Evolutionary conservation across 2,329 filamentous ascomycete genomes (phyloP).

Genomic region (Dothistroma pini): DNA sequence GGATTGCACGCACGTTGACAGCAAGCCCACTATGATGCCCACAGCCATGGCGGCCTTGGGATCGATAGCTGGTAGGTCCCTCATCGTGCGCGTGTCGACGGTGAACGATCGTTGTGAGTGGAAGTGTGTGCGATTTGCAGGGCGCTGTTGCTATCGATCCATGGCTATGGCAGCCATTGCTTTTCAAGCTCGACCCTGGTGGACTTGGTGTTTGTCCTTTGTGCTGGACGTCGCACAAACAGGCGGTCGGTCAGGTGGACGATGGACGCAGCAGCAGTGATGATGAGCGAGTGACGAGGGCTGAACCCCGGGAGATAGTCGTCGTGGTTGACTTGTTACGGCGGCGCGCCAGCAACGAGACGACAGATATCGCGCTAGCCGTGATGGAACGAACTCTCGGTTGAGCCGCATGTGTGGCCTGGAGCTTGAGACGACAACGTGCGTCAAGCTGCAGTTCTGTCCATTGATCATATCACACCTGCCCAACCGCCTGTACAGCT

Average conservation of each 20-base stretch:
- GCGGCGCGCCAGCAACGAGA: too few relatives aligned
- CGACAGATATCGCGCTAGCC: background rate
- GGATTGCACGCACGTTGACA: slow-evolving; percentile 93
- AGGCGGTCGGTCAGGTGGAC: slow-evolving; percentile 3
- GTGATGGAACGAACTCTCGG: background rate
- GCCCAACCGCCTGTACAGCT: background rate
- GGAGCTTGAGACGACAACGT: slow-evolving; percentile 6
- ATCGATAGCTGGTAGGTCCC: slow-evolving; percentile 18
- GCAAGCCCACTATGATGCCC: slow-evolving; percentile 85
- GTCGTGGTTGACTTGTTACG: background rate
- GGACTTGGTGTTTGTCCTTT: background rate
- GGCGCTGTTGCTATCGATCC: slow-evolving; percentile 6
- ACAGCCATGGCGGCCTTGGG: slow-evolving; percentile 43
- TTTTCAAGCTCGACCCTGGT: background rate
- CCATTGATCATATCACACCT: background rate
- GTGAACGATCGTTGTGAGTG: background rate
- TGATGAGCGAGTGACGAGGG: slow-evolving; percentile 2
- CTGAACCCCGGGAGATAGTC: background rate
- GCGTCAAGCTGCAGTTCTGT: slow-evolving; percentile 6
- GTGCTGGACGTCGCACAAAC: background rate
- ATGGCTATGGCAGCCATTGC: slow-evolving; percentile 7
- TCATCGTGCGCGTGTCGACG: slow-evolving; percentile 12
- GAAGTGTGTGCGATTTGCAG: background rate
- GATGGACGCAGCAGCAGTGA: background rate
- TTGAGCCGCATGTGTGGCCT: background rate